Base-by-base conservation (phyloP, 2,329 filamentous ascomycete species). In the Xylariaceae sp. region DNA sequence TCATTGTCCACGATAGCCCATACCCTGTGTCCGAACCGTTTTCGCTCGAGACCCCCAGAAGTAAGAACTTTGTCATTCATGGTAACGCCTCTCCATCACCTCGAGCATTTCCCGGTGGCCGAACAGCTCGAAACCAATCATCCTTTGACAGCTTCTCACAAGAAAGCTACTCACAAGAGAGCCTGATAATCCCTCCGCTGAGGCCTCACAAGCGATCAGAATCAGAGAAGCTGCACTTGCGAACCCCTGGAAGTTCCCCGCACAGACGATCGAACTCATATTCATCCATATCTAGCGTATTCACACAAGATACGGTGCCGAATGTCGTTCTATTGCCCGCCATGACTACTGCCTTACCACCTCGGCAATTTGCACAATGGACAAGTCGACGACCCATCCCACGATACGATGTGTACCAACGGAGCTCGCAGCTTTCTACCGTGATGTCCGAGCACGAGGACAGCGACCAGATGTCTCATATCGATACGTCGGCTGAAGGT, bases 361-460 rank as follows among this genome's bases (percentile, higher is more conserved):
- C 67, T 50, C 68, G 66, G 56, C 67, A 69, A 61, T 64, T 68
- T 67, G 61, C 70, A 69, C 23, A 30, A 30, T 70, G 67, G 68
- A 68, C 65, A 55, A 67, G 66, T 17, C 64, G 66, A 52, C 61
- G 65, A 37, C 65, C 60, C 53, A 61, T 61, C 59, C 57, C 65
- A 63, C 68, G 68, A 65, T 82, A 82, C 77, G 71, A 80, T 60
- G 77, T 79, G 57, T 82, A 85, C 67, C 82, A 82, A 78, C 86
- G 83, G 83, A 85, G 83, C 72, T 81, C 82, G 50, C 83, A 85
- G 71, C 76, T 87, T 48, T 87, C 85, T 45, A 85, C 84, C 50
- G 84, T 87, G 61, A 75, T 81, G 71, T 87, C 84, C 39, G 84
- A 85, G 69, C 82, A 81, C 68, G 84, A 87, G 63, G 76, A 73